These are phyloP conservation scores for Plantago coronopus DNA, from an alignment of 305 asterid genomes.

Conservation along the genomic window DNA sequence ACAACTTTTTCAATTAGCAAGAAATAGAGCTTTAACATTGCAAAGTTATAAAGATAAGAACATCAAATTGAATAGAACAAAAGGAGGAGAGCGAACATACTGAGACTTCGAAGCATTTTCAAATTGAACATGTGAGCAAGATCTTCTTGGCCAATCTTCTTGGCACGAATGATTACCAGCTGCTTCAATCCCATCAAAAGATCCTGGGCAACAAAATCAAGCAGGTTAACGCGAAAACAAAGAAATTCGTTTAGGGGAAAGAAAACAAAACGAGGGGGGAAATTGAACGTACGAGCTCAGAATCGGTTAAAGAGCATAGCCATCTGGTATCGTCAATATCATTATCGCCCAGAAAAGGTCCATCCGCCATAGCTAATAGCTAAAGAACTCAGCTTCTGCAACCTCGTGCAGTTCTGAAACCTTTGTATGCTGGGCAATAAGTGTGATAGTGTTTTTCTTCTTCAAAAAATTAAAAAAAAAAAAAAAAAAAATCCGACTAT, in stretches of 20 bases:
- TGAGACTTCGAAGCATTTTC: conserved; percentile 48
- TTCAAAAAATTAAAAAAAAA: too few species aligned
- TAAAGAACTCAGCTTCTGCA: too few species aligned
- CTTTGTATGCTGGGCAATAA: too few species aligned
- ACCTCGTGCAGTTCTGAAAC: too few species aligned
- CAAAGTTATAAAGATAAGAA: conserved; percentile 5
- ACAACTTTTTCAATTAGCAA: background rate
- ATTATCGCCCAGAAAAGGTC: conserved; percentile 28
- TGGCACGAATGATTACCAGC: conserved; percentile 48
- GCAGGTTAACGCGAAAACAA: background rate
- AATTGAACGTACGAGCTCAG: conserved; percentile 51
- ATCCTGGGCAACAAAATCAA: conserved; percentile 39
- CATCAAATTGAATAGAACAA: background rate
- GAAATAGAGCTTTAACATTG: background rate
- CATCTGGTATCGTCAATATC: conserved; percentile 57
- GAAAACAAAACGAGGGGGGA: background rate
- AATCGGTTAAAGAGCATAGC: conserved; percentile 63
- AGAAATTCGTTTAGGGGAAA: too few species aligned
- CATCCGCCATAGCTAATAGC: conserved; percentile 24
- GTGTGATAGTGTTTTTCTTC: too few species aligned
- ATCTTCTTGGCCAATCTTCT: conserved; percentile 46
- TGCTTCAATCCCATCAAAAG: conserved; percentile 48
- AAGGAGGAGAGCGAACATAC: conserved; percentile 29
- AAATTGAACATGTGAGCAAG: conserved; percentile 51
- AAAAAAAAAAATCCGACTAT: too few species aligned